Evolutionary conservation across 495 filamentous ascomycete species (phyloP).

Genomic region (Trichoderma erinaceum): DNA sequence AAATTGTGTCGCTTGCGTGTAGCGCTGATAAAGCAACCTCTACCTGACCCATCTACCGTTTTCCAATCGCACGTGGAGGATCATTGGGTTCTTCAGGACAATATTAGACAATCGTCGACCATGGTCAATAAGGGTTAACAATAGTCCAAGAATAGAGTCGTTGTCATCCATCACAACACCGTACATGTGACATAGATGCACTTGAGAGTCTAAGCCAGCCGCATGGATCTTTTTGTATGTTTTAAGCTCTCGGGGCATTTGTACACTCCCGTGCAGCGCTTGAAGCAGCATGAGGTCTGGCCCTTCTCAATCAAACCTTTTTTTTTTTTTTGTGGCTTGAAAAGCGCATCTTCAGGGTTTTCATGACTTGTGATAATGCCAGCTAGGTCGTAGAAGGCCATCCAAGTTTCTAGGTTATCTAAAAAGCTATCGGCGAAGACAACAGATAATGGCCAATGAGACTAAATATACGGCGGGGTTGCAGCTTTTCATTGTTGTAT

Average conservation of each 20-base stretch:
- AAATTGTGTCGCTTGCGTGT: constrained; percentile 30
- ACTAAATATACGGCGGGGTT: neutral
- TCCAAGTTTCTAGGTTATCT: neutral
- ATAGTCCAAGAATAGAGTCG: neutral
- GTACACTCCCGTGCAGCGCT: neutral
- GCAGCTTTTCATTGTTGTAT: neutral
- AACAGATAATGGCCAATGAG: neutral
- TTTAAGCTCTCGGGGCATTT: neutral
- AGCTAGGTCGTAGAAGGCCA: neutral
- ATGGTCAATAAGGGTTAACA: neutral
- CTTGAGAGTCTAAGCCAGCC: neutral
- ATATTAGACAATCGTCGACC: neutral
- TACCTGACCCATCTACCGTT: constrained; percentile 20
- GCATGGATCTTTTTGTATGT: neutral
- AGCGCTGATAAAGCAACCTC: constrained; percentile 18
- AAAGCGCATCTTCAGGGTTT: neutral
- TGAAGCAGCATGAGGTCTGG: neutral
- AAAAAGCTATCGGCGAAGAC: neutral
- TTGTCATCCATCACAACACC: constrained; percentile 2
- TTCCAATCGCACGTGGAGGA: neutral
- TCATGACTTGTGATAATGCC: neutral
- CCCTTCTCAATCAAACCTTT: neutral
- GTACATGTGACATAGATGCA: neutral
- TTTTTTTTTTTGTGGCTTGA: neutral
- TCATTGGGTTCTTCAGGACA: neutral